Conservation (phyloP, 2,329 filamentous ascomycete genomes). For the Neocucurbitaria cava region DNA sequence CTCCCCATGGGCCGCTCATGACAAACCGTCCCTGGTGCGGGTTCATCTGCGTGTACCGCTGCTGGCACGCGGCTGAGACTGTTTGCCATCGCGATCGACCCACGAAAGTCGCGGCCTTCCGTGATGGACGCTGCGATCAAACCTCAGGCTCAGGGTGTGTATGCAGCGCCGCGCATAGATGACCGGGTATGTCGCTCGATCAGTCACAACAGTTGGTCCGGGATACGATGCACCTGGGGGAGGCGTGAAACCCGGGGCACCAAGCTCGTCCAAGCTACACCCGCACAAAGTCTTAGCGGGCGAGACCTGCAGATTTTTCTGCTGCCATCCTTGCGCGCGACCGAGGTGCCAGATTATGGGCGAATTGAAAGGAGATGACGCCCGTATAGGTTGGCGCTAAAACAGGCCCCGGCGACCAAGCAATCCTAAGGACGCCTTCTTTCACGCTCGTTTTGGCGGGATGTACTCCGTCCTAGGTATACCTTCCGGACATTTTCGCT, state of each 20-base stretch:
- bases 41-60: constrained; percentile 13
- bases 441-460: constrained; percentile 4
- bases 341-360: constrained; percentile 31
- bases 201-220: constrained; percentile 40
- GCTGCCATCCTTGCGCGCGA: constrained; percentile 18
- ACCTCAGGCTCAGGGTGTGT: constrained; percentile 6
- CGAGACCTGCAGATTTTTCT: constrained; percentile 33
- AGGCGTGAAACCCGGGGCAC: constrained; percentile 39
- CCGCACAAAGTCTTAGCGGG: constrained; percentile 11
- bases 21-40: constrained; percentile 9
- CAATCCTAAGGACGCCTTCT: constrained; percentile 9
- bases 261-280: constrained; percentile 39
- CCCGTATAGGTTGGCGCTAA: constrained; percentile 23
- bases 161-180: constrained; percentile 11
- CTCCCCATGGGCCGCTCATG: constrained; percentile 21
- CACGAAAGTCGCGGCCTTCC: constrained; percentile 1
- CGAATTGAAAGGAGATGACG: constrained; percentile 32
- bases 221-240: constrained; percentile 30
- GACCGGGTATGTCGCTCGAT: constrained; percentile 24
- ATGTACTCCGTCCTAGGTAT: constrained; percentile 13
- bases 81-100: constrained; percentile 7
- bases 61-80: constrained; percentile 20
- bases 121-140: constrained; percentile 6
- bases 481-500: constrained; percentile 29
- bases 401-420: constrained; percentile 17